phyloP scores from a whole-genome alignment of 441 rosid species.

The Codiaeum variegatum region DNA sequence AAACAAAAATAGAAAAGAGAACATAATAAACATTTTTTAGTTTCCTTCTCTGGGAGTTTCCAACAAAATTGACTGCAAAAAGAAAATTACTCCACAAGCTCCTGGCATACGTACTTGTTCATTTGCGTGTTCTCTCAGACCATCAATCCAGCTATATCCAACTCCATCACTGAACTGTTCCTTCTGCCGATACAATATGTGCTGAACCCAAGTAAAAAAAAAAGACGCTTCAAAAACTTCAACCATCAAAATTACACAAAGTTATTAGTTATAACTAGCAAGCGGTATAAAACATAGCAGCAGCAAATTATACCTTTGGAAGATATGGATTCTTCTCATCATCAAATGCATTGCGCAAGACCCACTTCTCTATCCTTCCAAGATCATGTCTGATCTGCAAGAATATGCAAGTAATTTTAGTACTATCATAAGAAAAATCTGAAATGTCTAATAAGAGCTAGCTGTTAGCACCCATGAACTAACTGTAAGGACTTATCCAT shows the following conservation, averaged over 20 bases:
- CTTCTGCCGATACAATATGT: conserved; percentile 87
- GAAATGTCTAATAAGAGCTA: neutral
- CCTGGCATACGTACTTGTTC: conserved; percentile 40
- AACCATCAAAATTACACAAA: neutral
- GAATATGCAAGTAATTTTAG: conserved; percentile 2
- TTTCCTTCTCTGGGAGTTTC: neutral
- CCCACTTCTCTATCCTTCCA: conserved; percentile 84
- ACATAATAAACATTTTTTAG: neutral
- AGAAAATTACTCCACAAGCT: neutral
- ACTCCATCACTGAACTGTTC: conserved; percentile 98
- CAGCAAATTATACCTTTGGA: conserved; percentile 49
- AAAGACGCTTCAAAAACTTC: conserved; percentile 10
- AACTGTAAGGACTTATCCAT: neutral
- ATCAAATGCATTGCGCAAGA: conserved; percentile 77
- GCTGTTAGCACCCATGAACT: neutral
- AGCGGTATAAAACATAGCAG: conserved; percentile 1
- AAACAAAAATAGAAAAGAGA: neutral
- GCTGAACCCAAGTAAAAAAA: conserved; percentile 38
- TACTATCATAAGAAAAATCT: neutral
- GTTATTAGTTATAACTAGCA: neutral
- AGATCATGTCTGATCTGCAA: conserved; percentile 61
- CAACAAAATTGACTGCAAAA: neutral
- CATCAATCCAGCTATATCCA: conserved; percentile 97
- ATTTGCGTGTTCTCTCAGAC: conserved; percentile 81
- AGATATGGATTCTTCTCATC: conserved; percentile 69